These are phyloP conservation scores for Zasmidium cellare DNA, from an alignment of 2,329 filamentous ascomycete genomes.

Conservation along the genomic window DNA sequence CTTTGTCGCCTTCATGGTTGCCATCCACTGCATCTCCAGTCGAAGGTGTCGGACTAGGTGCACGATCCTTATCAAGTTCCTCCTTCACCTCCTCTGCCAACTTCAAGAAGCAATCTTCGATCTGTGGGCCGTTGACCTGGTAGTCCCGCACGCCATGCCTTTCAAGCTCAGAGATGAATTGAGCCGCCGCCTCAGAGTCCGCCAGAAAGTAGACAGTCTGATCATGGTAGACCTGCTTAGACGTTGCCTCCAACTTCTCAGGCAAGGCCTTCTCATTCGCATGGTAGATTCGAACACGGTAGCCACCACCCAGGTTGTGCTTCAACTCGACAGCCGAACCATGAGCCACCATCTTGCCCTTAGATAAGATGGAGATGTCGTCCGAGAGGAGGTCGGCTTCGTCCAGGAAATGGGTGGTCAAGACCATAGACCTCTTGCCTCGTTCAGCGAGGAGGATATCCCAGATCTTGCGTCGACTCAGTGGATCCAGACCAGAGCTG, in stretches of 20 bases:
- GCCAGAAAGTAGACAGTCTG: conserved; percentile 71
- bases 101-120: conserved; percentile 89
- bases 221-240: conserved; percentile 61
- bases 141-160: conserved; percentile 69
- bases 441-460: conserved; percentile 86
- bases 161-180: conserved; percentile 71
- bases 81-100: conserved; percentile 75
- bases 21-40: conserved; percentile 19
- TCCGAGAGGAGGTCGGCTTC: conserved; percentile 89
- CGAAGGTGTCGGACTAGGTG: conserved; percentile 19
- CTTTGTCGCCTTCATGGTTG: conserved; percentile 25
- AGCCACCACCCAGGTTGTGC: conserved; percentile 77
- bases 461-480: conserved; percentile 88
- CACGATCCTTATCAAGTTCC: conserved; percentile 42
- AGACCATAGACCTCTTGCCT: conserved; percentile 75
- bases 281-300: conserved; percentile 74
- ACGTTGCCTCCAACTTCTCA: conserved; percentile 23
- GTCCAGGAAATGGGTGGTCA: conserved; percentile 92
- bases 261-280: conserved; percentile 38
- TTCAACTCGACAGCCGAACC: conserved; percentile 87
- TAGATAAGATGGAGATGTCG: conserved; percentile 83
- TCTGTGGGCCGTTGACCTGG: conserved; percentile 82
- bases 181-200: conserved; percentile 68
- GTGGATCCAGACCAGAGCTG: conserved; percentile 80
- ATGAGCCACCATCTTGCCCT: conserved; percentile 76